Base-by-base conservation (phyloP, 2,329 filamentous ascomycete genomes). In the Epichloe baconii region DNA sequence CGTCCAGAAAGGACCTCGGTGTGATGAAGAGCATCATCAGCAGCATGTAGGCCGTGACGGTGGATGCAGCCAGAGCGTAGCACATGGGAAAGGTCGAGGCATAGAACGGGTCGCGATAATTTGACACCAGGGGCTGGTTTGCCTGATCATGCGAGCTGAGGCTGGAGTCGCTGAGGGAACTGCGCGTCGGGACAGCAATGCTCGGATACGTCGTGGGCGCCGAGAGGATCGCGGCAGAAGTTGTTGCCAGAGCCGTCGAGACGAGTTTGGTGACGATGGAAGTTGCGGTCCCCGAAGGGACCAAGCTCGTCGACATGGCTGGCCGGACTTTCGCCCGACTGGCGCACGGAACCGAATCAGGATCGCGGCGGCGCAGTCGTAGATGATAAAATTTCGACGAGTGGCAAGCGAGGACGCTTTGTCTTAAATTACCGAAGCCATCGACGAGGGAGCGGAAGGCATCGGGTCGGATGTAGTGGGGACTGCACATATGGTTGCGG, bases 21-120 rank as follows among this genome's bases (percentile, higher is more conserved):
- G 89, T 95, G 60, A 96, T 89, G 63, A 95, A 80, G 38, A 97
- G 81, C 78, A 96, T 94, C 56, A 95, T 87, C 58, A 96, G 85
- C 45, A 97, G 80, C 64, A 94, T 85, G 69, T 94, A 97, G 47
- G 89, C 85, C 47, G 95, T 84, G 51, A 95, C 85, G 0, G 90
- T 97, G 17, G 88, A 88, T 15, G 89, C 87, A 51, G 89, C 89
- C 50, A 97, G 85, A 44, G 90, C 90, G 64, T 96, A 98, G 61
- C 87, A 85, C 67, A 95, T 89, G 14, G 93, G 91, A 44, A 93
- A 91, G 19, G 88, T 89, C 38, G 90, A 95, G 50, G 90, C 85
- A 68, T 95, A 95, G 68, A 98, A 98, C 8, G 89, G 89, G 61
- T 95, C 88, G 56, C 80, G 77, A 50, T 87, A 79, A 66, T 89